Base-by-base conservation (phyloP, 768 basidiomycete genomes). In the Butyriboletus loyo region DNA sequence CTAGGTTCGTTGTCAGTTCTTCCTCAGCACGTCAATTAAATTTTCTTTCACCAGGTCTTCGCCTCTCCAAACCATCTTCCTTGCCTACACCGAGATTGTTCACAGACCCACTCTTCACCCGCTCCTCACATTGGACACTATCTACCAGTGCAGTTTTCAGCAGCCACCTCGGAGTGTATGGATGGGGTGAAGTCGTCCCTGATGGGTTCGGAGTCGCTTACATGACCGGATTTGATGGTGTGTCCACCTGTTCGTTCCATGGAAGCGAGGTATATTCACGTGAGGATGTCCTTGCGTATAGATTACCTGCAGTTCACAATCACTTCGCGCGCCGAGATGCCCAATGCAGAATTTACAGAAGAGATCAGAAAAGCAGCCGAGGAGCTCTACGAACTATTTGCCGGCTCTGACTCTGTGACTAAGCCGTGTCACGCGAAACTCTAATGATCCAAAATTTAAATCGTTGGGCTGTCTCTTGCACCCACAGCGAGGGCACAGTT, bases 201-300 rank as follows among this genome's bases (percentile, higher is more conserved):
- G 86, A 97, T 58, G 95, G 95, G 1, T 98, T 95, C 65, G 95
- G 95, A 30, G 87, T 98, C 28, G 88, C 92, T 13, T 98, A 98
- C 65, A 86, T 92, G 81, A 94, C 94, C n/a, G 89, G 90, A 35
- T 87, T 82, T 61, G 82, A 89, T 57, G 84, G 87, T 86, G 52
- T 49, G 80, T 67, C 34, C 21, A 35, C 35, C 2, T 19, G 27
- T 1, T 53, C n/a, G 10, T 37, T 22, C 34, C 27, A 4, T 21
- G 22, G 22, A 31, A 42, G n/a, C 11, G 4, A n/a, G 48, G 40
- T n/a, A 34, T 37, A n/a, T 35, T 58, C 25, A 67, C 14, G 2
- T 14, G 19, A 31, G 13, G 31, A 35, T 21, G 11, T 28, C 22
- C 35, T 40, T 34, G 41, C 41, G 19, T 43, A 25, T 47, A 91